phyloP scores from a whole-genome alignment of 2,329 filamentous ascomycete genomes.

The Microsporum ferrugineum region DNA sequence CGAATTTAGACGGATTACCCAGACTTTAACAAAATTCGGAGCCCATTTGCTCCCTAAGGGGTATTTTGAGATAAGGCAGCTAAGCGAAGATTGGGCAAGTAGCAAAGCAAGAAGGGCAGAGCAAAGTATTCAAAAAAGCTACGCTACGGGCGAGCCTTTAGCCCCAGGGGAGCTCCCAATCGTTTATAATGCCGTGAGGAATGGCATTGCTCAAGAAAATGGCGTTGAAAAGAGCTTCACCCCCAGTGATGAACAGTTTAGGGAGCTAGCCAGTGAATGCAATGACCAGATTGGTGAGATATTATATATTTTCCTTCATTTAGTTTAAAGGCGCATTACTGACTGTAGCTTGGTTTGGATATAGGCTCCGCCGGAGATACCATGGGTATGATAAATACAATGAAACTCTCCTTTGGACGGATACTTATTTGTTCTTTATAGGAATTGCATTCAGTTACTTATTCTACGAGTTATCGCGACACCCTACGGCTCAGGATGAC shows the following conservation, averaged over 20 bases:
- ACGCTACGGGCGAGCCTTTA: background rate
- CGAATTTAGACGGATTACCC: background rate
- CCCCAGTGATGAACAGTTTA: background rate
- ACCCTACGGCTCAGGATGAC: conserved; percentile 8
- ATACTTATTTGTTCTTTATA: conserved; percentile 13
- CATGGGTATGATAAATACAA: background rate
- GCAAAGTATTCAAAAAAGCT: background rate
- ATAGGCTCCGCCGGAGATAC: background rate
- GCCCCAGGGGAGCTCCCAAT: background rate
- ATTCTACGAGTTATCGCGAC: conserved; percentile 9
- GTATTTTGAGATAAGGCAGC: background rate
- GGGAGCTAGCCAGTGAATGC: background rate
- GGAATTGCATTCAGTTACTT: conserved; percentile 10
- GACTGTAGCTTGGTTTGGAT: background rate
- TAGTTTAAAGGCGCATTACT: background rate
- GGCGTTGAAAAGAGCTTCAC: background rate
- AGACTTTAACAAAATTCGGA: background rate
- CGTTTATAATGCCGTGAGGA: background rate
- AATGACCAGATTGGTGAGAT: background rate
- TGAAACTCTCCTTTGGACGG: background rate
- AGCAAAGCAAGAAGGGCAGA: background rate
- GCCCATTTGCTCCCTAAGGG: background rate
- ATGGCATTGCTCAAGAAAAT: background rate
- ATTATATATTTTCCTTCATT: background rate
- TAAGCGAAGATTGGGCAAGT: background rate